Percentiles rank a stretch among this genome's conserved stretches.
Conservation (phyloP, 2,329 filamentous ascomycete genomes). For the Diaporthe sp. region DNA sequence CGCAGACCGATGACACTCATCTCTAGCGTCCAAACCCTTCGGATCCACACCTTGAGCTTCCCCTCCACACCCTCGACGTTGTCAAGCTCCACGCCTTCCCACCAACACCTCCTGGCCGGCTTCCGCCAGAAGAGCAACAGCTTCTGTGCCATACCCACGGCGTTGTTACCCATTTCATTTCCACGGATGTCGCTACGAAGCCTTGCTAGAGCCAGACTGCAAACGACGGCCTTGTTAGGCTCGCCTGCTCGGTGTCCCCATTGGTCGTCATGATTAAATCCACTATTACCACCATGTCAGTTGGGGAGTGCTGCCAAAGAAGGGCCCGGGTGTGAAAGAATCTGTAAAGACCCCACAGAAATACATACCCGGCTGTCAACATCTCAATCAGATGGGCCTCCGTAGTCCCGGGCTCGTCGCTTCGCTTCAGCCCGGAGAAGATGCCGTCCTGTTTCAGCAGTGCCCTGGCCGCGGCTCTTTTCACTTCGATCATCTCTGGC, state of each 20-base stretch:
- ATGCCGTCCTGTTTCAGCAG: constrained; percentile 92
- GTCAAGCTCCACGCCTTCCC: constrained; percentile 95
- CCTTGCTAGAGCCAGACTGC: constrained; percentile 92
- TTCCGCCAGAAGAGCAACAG: constrained; percentile 98
- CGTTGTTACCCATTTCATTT: constrained; percentile 78
- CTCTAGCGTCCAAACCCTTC: constrained; percentile 97
- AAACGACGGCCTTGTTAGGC: constrained; percentile 98
- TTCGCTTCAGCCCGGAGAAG: constrained; percentile 94
- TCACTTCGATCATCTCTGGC: constrained; percentile 94
- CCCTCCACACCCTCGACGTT: constrained; percentile 91
- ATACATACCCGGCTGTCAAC: constrained; percentile 93
- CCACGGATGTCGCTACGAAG: constrained; percentile 93
- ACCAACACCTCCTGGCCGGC: constrained; percentile 96
- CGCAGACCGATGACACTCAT: constrained; percentile 95
- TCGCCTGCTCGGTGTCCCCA: constrained; percentile 99
- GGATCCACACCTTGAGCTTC: constrained; percentile 97
- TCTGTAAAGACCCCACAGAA: constrained; percentile 48
- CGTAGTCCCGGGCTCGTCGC: constrained; percentile 94
- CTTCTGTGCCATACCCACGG: constrained; percentile 98
- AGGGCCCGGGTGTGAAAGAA: background rate
- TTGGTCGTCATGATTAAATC: constrained; percentile 93
- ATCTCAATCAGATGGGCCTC: constrained; percentile 99
- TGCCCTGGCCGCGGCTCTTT: constrained; percentile 90
- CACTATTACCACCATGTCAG: constrained; percentile 65
- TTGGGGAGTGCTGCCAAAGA: background rate